Base-by-base conservation (phyloP, 371 early-diverging fungal genomes). In the Rhizomucor miehei region DNA sequence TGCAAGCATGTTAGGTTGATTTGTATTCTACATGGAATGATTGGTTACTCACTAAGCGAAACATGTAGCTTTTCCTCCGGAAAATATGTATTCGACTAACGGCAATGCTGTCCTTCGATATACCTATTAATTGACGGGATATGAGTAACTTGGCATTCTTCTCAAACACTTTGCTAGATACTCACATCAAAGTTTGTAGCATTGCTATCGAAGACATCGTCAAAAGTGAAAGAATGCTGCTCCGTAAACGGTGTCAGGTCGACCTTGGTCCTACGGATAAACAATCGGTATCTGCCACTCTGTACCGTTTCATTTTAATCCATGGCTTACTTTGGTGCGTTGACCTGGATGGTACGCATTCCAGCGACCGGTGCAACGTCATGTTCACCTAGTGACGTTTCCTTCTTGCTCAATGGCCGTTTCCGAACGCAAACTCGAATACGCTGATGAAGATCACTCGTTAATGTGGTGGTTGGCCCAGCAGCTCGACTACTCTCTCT, bases 381-480 rank as follows among this genome's bases (percentile, higher is more conserved):
- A 21, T 65, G 72, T 49, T 97, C 94, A 34, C 84, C 87, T 6
- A 73, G 63, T 23, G 71, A 72, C 24, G 77, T 24, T 66, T 98
- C 99, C 60, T 89, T 91, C 58, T 73, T 78, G 73, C 80, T 95
- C 19, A 98, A 69, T 1, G 99, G 99, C 37, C 99, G 79, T 71
- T 98, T 98, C 50, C 99, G 84, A 25, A 97, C 97, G 62, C 98
- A 97, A 20, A 98, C 99, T 44, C 95, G 89, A 60, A 98, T 98
- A 51, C 88, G 79, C 44, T 91, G 92, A 44, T 72, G 72, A 41
- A 89, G 59, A 36, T 86, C 85, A 36, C 52, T 59, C 6, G 48
- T 20, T 13, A 12, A 19, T 3, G 44, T 43, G 21, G 48, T 47
- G 12, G 48, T n/a, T 34, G 45, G 10, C 3, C 23, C n/a, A 6